phyloP scores from a whole-genome alignment of 768 basidiomycete genomes.

The Trametes maxima region DNA sequence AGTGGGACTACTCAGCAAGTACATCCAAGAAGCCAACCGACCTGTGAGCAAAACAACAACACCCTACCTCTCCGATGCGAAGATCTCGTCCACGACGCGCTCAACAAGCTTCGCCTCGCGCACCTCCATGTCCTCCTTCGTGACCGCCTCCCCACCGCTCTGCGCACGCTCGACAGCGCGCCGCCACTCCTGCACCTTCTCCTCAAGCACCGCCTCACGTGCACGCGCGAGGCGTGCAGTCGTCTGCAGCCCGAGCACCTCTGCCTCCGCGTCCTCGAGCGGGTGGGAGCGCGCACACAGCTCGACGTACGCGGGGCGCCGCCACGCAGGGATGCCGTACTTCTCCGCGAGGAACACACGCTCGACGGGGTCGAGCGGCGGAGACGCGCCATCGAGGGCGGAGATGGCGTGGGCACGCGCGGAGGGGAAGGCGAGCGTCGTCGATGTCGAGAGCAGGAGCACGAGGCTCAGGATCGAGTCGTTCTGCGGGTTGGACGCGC shows the following conservation, averaged over 20 bases:
- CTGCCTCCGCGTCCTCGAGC: slow-evolving; percentile 37
- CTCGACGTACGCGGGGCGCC: slow-evolving; percentile 39
- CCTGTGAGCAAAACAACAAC: not conserved
- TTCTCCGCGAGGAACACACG: slow-evolving; percentile 43
- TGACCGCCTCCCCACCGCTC: slow-evolving; percentile 8
- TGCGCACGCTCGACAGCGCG: slow-evolving; percentile 17
- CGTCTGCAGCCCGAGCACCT: slow-evolving; percentile 37
- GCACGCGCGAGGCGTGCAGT: slow-evolving; percentile 31
- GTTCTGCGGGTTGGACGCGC: slow-evolving; percentile 14
- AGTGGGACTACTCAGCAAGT: not conserved
- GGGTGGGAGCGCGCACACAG: slow-evolving; percentile 39
- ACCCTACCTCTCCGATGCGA: slow-evolving; percentile 8
- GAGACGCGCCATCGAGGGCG: slow-evolving; percentile 21
- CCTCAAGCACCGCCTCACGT: slow-evolving; percentile 28
- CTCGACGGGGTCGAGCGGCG: slow-evolving; percentile 36
- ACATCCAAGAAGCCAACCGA: not conserved
- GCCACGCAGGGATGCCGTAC: slow-evolving; percentile 43
- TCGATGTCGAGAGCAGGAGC: slow-evolving; percentile 42
- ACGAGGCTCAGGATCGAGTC: slow-evolving; percentile 26
- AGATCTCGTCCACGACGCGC: slow-evolving; percentile 21
- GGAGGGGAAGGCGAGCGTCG: slow-evolving; percentile 40
- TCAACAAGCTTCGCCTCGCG: slow-evolving; percentile 22
- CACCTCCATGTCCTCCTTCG: slow-evolving; percentile 23
- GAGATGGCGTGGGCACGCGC: slow-evolving; percentile 40
- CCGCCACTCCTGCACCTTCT: slow-evolving; percentile 22